Conservation (phyloP, 306 rosid genomes). For the Mimosa pudica region DNA sequence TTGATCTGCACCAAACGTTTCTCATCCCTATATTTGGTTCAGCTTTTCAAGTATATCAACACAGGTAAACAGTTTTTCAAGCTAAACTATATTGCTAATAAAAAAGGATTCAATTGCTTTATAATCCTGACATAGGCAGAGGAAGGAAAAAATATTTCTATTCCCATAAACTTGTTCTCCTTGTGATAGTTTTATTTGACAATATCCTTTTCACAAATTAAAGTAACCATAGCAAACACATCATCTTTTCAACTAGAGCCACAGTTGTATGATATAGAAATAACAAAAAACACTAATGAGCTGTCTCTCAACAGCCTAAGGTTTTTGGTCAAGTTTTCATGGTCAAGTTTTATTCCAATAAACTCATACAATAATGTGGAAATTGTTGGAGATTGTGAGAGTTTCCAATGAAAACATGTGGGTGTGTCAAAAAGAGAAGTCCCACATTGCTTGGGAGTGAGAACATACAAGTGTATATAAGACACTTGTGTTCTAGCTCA, state of each 20-base stretch:
- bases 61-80: background rate
- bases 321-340: background rate
- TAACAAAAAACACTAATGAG: background rate
- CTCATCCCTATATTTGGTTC: background rate
- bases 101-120: constrained; percentile 14
- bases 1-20: background rate
- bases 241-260: background rate
- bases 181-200: background rate
- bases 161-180: background rate
- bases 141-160: background rate
- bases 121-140: background rate
- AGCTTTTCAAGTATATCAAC: constrained; percentile 17
- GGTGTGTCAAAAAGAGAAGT: too few relatives aligned
- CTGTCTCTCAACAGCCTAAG: background rate
- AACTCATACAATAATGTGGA: too few relatives aligned
- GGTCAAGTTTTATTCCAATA: too few relatives aligned
- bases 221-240: background rate
- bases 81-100: background rate
- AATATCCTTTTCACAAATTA: background rate
- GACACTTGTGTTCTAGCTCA: too few relatives aligned
- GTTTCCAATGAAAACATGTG: too few relatives aligned
- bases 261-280: background rate
- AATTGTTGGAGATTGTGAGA: too few relatives aligned
- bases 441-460: too few relatives aligned
- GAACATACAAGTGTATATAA: too few relatives aligned